Evolutionary conservation across 768 basidiomycete species (phyloP), one percentile per base, ranked within the genome.

Genomic region (Boletus speciosus): DNA sequence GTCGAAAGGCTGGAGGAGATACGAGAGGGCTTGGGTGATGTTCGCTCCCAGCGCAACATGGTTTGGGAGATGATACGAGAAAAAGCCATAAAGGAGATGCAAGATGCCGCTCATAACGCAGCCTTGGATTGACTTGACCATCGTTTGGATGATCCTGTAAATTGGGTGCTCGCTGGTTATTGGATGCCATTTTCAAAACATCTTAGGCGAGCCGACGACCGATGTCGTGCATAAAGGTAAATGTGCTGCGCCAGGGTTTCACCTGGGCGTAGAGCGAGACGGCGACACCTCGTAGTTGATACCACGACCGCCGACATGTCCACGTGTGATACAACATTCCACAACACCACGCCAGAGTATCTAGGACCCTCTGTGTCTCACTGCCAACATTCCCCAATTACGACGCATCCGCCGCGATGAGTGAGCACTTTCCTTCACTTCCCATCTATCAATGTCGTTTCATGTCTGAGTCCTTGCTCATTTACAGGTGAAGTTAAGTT

Each of bases 1-100:
- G 83, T 88, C 6, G 91, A 93, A 64, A 81, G 91, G 27, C 70
- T 94, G 50, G 82, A 88, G 62, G 92, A 94, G 67, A 89, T 94
- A 50, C 73, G 92, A 49, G 90, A 93, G 60, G 83, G 83, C 3
- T 68, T 93, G 51, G 92, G 92, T 6, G 85, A 88, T 59, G 80
- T 88, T 31, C 75, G 84, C 51, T 79, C 80, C 2, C 88, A 91
- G 65, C 76, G 90, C 51, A 79, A 86, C 64, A 75, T 78, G 10
- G 78, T 93, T 19, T 94, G 92, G 92, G 79, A 83, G 54, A 69
- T 84, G 66, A 85, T 91, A 48, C 81, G 91, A 54, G 82, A 85
- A 68, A 78, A 81, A 54, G 88, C 89, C 12, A 73, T 92, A 21
- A 80, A 81, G 57, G 90, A 93, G 66, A 71, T 93, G 65, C 85